Conservation (phyloP, 495 filamentous ascomycete species). For the Hypoxylon crocopeplum region DNA sequence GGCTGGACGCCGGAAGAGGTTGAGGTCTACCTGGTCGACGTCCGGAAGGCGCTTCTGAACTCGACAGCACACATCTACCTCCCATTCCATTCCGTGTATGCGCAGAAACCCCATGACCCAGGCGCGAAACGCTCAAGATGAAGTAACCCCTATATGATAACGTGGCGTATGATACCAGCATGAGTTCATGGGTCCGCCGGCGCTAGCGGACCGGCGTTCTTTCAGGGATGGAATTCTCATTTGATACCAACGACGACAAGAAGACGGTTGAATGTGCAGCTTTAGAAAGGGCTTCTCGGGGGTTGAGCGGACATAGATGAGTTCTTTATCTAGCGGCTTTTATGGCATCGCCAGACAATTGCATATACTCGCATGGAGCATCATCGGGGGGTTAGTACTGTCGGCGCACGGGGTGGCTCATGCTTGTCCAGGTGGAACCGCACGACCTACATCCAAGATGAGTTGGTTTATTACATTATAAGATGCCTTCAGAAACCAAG, state of each 20-base stretch:
- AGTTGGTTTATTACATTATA: neutral
- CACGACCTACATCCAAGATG: neutral
- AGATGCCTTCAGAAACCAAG: constrained; percentile 8
- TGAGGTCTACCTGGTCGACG: constrained; percentile 59
- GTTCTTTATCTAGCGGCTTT: neutral
- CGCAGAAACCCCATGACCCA: constrained; percentile 41
- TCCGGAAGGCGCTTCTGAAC: constrained; percentile 61
- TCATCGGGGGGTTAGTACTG: constrained; percentile 1
- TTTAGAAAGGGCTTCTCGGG: constrained; percentile 9
- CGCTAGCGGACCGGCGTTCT: constrained; percentile 12
- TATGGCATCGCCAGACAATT: constrained; percentile 3
- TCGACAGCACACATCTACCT: constrained; percentile 57
- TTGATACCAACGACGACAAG: constrained; percentile 21
- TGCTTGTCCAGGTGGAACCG: neutral
- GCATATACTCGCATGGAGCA: neutral
- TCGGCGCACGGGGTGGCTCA: neutral
- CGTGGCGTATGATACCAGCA: constrained; percentile 11
- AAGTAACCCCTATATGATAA: constrained; percentile 6
- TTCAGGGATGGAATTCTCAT: constrained; percentile 12
- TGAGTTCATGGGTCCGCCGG: constrained; percentile 17
- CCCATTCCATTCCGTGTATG: constrained; percentile 35
- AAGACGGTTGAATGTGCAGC: constrained; percentile 5
- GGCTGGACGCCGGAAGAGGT: constrained; percentile 60
- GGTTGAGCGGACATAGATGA: constrained; percentile 9
- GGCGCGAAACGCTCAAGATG: constrained; percentile 1